These are phyloP conservation scores for Penicillium samsonianum DNA, from an alignment of 495 filamentous ascomycete genomes.

Conservation along the genomic window DNA sequence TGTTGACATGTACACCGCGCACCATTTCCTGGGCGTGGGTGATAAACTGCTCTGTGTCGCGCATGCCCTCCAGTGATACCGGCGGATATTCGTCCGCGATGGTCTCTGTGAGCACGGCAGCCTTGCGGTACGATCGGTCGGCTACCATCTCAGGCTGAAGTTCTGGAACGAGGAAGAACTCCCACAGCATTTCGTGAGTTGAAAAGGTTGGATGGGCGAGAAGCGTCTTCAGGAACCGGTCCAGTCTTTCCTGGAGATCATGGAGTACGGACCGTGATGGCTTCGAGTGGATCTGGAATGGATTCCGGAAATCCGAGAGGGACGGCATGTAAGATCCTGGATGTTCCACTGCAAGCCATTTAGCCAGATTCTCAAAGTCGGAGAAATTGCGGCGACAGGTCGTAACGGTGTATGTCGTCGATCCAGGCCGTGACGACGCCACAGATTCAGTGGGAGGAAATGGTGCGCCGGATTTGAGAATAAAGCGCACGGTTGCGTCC, in stretches of 20 bases:
- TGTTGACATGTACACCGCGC: conserved; percentile 76
- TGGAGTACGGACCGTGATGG: conserved; percentile 84
- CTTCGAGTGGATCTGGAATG: conserved; percentile 89
- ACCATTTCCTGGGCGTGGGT: conserved; percentile 86
- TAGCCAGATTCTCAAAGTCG: conserved; percentile 90
- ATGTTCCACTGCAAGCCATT: conserved; percentile 86
- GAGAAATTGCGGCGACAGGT: conserved; percentile 86
- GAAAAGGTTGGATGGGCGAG: conserved; percentile 90
- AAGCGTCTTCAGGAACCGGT: conserved; percentile 82
- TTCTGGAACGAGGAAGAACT: conserved; percentile 97
- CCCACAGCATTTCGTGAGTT: conserved; percentile 97
- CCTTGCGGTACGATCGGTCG: conserved; percentile 83
- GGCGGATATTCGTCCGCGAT: conserved; percentile 86
- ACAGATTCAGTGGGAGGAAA: conserved; percentile 33
- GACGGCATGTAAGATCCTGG: conserved; percentile 93
- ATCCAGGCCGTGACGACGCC: conserved; percentile 41
- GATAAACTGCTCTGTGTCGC: conserved; percentile 93
- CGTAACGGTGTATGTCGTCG: conserved; percentile 80
- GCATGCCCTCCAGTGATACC: conserved; percentile 66
- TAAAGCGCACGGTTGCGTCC: conserved; percentile 88
- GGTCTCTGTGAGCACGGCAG: conserved; percentile 75
- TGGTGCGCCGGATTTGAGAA: conserved; percentile 85
- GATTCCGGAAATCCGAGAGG: conserved; percentile 74
- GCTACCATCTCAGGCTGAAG: conserved; percentile 87
- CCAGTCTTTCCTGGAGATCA: conserved; percentile 83